These are phyloP conservation scores for Narthecium ossifragum DNA, from an alignment of 106 monocot species.

Conservation along the genomic window DNA sequence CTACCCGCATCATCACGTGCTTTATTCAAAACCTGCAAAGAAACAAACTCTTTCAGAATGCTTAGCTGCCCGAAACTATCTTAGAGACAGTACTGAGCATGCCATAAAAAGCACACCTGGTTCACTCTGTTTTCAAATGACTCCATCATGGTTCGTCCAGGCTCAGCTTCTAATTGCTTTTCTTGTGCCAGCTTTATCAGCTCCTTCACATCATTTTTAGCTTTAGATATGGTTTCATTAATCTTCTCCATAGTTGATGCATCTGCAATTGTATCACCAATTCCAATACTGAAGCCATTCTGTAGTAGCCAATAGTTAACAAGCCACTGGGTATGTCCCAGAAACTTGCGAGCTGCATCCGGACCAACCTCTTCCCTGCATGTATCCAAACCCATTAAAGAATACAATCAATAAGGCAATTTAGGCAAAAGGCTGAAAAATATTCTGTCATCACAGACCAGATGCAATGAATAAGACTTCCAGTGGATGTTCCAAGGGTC, in stretches of 20 bases:
- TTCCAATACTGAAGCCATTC: constrained; percentile 91
- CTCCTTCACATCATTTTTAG: constrained; percentile 93
- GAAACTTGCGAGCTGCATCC: constrained; percentile 95
- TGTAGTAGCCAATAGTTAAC: constrained; percentile 99
- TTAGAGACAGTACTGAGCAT: not conserved
- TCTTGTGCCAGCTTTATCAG: constrained; percentile 85
- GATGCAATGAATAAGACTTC: constrained; percentile 95
- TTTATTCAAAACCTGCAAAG: constrained; percentile 81
- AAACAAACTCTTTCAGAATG: not conserved
- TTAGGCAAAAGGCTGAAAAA: not conserved
- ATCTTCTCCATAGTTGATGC: constrained; percentile 97
- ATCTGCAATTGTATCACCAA: constrained; percentile 98
- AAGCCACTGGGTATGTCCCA: constrained; percentile 97
- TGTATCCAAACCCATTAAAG: not conserved
- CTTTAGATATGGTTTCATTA: constrained; percentile 92
- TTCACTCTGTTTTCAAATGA: constrained; percentile 98
- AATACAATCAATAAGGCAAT: not conserved
- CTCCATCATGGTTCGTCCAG: constrained; percentile 94
- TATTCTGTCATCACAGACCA: constrained; percentile 38
- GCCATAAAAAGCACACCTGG: constrained; percentile 36
- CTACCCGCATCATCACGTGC: constrained; percentile 98
- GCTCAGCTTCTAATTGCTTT: constrained; percentile 82
- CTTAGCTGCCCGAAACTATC: too few relatives aligned
- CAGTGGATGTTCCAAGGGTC: constrained; percentile 79
- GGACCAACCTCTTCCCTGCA: constrained; percentile 99